phyloP scores from a whole-genome alignment of 768 basidiomycete species.

The Hortiboletus campestris region DNA sequence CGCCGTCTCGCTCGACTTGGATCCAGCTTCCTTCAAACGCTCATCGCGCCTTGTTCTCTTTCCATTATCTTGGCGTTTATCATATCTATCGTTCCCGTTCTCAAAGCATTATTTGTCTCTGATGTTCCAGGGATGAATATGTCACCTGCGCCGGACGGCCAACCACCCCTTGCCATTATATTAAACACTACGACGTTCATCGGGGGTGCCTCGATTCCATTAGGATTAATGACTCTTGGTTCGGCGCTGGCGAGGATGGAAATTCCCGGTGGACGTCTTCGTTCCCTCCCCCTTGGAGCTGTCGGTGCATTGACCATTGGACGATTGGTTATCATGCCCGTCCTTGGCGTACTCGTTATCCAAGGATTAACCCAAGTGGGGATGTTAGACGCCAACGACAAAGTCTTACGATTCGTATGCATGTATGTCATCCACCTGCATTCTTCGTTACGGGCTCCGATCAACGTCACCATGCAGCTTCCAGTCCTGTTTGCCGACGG shows the following conservation, averaged over 20 bases:
- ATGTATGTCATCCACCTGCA: conserved; percentile 45
- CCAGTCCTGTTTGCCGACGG: conserved; percentile 58
- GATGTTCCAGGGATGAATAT: conserved; percentile 42
- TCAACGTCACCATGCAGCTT: conserved; percentile 37
- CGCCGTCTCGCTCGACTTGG: conserved; percentile 8
- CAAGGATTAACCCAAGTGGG: conserved; percentile 47
- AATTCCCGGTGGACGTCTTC: conserved; percentile 48
- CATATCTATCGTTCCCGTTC: conserved; percentile 51
- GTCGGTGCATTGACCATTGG: conserved; percentile 51
- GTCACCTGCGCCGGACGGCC: conserved; percentile 58
- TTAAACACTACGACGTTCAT: conserved; percentile 57
- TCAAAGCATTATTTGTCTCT: conserved; percentile 61
- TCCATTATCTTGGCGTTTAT: conserved; percentile 54
- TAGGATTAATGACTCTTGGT: conserved; percentile 62
- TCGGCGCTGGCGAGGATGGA: conserved; percentile 59
- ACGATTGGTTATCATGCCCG: conserved; percentile 55
- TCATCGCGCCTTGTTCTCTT: conserved; percentile 49
- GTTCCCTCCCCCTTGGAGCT: conserved; percentile 47
- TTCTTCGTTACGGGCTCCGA: background rate
- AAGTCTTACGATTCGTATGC: conserved; percentile 64
- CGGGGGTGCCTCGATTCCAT: conserved; percentile 60
- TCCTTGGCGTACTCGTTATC: conserved; percentile 59
- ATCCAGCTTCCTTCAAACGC: conserved; percentile 32
- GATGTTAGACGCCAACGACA: conserved; percentile 49
- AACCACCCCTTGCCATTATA: conserved; percentile 63